phyloP scores from a whole-genome alignment of 345 rosid species.

The Crucihimalaya himalaica region DNA sequence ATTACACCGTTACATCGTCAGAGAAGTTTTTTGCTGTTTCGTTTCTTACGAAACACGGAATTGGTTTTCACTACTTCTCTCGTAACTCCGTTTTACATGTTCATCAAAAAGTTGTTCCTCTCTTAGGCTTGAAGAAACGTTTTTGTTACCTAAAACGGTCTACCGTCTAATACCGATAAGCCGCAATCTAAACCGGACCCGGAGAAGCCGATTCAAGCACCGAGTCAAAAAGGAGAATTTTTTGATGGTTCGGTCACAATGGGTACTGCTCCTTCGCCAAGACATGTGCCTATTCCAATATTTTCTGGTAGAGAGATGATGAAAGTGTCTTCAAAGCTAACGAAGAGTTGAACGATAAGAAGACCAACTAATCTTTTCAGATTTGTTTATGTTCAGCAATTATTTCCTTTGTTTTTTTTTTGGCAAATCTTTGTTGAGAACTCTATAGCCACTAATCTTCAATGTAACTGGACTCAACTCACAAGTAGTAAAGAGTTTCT shows the following conservation, averaged over 20 bases:
- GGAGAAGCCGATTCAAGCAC: neutral
- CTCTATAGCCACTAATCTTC: too few relatives aligned
- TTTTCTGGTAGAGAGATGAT: neutral
- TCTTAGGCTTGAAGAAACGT: neutral
- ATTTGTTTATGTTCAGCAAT: too few relatives aligned
- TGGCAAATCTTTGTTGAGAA: too few relatives aligned
- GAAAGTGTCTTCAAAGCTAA: neutral
- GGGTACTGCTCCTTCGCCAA: slow-evolving; percentile 1
- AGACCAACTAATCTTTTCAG: too few relatives aligned
- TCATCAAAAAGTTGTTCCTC: slow-evolving; percentile 3
- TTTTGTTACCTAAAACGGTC: too few relatives aligned
- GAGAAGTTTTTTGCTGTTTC: slow-evolving; percentile 3
- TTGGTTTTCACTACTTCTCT: neutral
- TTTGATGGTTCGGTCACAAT: slow-evolving; percentile 10
- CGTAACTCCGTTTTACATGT: slow-evolving; percentile 1
- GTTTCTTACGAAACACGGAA: slow-evolving; percentile 13
- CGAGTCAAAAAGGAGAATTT: neutral
- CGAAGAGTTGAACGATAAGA: too few relatives aligned
- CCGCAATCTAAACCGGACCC: neutral
- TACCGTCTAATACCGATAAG: neutral
- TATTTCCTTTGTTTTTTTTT: too few relatives aligned
- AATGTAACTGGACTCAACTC: too few relatives aligned
- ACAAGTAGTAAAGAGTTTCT: too few relatives aligned
- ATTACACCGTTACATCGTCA: neutral
- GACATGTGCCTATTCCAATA: slow-evolving; percentile 16